These are phyloP conservation scores for Rugonectria rugulosa DNA, from an alignment of 2,329 filamentous ascomycete species.

Conservation along the genomic window DNA sequence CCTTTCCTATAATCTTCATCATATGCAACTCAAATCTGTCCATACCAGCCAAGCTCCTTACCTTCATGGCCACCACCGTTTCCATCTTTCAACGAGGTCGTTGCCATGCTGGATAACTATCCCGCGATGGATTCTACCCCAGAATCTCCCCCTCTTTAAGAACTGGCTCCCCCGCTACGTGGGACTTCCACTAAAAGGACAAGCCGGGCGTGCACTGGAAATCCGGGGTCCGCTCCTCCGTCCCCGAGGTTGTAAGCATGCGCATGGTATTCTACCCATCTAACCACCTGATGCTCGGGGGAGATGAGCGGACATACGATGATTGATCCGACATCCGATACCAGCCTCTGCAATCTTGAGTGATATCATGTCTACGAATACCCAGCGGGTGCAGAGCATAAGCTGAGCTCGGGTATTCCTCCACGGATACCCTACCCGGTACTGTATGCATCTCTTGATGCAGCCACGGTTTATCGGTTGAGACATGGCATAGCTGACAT, in stretches of 20 bases:
- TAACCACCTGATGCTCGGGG: slow-evolving; percentile 19
- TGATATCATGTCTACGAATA: not conserved
- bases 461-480: no score
- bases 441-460: no score
- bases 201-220: slow-evolving; percentile 20
- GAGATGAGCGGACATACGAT: slow-evolving; percentile 33
- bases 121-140: slow-evolving; percentile 30
- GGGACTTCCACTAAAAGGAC: not conserved
- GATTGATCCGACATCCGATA: slow-evolving; percentile 27
- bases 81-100: no score
- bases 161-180: slow-evolving; percentile 1
- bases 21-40: no score
- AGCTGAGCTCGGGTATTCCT: no score
- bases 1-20: no score
- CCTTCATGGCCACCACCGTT: not conserved
- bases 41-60: no score
- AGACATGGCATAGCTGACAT: no score
- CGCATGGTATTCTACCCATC: no score
- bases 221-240: slow-evolving; percentile 32
- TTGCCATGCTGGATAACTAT: slow-evolving; percentile 2
- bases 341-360: not conserved
- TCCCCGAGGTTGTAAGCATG: slow-evolving; percentile 10
- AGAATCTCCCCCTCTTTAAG: slow-evolving; percentile 27
- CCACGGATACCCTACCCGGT: no score
- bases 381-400: no score